Evolutionary conservation across 2,329 filamentous ascomycete genomes (phyloP).

Genomic region (Alternaria viburni): DNA sequence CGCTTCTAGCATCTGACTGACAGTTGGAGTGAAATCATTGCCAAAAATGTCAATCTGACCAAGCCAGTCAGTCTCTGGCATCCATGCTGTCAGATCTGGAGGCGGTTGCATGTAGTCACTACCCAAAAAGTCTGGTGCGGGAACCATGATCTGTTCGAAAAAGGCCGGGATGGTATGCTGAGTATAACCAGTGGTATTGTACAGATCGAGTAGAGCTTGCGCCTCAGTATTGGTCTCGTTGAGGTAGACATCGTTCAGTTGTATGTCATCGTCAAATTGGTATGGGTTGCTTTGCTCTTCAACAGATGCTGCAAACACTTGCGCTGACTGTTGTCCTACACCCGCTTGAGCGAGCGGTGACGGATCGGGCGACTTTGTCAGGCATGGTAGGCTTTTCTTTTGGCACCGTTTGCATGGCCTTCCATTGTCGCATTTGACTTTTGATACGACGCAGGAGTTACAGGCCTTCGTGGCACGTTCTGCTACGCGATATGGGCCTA

Average conservation of each 20-base stretch:
- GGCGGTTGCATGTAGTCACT: slow-evolving; percentile 18
- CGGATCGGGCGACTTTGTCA: slow-evolving; percentile 1
- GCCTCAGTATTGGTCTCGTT: slow-evolving; percentile 3
- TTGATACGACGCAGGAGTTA: slow-evolving; percentile 39
- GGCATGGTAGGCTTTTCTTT: slow-evolving; percentile 17
- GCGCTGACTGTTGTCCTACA: not conserved
- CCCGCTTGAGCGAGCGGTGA: not conserved
- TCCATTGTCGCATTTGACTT: slow-evolving; percentile 39
- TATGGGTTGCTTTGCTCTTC: not conserved
- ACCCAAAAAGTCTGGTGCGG: slow-evolving; percentile 21
- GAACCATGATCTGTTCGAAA: slow-evolving; percentile 31
- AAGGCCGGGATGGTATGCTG: slow-evolving; percentile 13
- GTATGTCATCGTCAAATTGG: not conserved
- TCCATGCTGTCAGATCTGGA: slow-evolving; percentile 23
- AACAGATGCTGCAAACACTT: not conserved
- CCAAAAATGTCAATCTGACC: slow-evolving; percentile 22
- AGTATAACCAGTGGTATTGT: slow-evolving; percentile 7
- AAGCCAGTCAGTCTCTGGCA: slow-evolving; percentile 27
- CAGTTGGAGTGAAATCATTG: slow-evolving; percentile 21
- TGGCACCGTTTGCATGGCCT: slow-evolving; percentile 35
- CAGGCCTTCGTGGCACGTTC: slow-evolving; percentile 39
- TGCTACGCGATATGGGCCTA: slow-evolving; percentile 19
- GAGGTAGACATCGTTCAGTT: not conserved
- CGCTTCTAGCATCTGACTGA: slow-evolving; percentile 19
- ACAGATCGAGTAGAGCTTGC: slow-evolving; percentile 15